These are phyloP conservation scores for Blastomyces emzantsi DNA, from an alignment of 2,329 filamentous ascomycete genomes.

Conservation along the genomic window DNA sequence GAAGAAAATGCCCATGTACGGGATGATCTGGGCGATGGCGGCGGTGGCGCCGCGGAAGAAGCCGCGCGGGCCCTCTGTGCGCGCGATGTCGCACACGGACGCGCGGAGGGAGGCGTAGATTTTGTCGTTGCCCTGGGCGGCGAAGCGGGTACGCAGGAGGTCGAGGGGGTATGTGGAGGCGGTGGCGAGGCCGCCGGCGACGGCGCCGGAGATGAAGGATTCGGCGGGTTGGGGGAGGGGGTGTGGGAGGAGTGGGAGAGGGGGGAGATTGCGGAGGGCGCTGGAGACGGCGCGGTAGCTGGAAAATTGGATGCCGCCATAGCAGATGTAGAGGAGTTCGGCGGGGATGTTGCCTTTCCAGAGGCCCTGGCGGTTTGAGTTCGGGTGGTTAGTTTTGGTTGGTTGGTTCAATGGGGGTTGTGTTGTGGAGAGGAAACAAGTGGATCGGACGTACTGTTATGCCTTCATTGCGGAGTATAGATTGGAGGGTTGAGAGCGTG, in stretches of 20 bases:
- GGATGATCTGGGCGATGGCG: slow-evolving; percentile 77
- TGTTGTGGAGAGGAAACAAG: too few species aligned
- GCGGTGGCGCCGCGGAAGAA: slow-evolving; percentile 85
- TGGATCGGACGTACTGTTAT: slow-evolving; percentile 46
- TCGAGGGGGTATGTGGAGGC: slow-evolving; percentile 85
- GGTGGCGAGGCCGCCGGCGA: slow-evolving; percentile 74
- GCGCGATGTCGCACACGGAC: slow-evolving; percentile 63
- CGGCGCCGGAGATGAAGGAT: slow-evolving; percentile 74
- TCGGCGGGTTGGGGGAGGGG: slow-evolving; percentile 58
- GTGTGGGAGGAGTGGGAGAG: slow-evolving; percentile 24
- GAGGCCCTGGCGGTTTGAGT: slow-evolving; percentile 45
- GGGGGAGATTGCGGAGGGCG: slow-evolving; percentile 49
- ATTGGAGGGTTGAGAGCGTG: slow-evolving; percentile 62
- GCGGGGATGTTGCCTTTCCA: slow-evolving; percentile 99
- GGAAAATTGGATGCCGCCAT: slow-evolving; percentile 82
- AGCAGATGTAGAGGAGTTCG: slow-evolving; percentile 87
- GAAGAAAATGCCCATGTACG: slow-evolving; percentile 97
- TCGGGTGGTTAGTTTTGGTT: not conserved
- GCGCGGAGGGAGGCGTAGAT: slow-evolving; percentile 66
- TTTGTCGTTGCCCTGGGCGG: slow-evolving; percentile 74
- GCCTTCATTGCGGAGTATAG: slow-evolving; percentile 74
- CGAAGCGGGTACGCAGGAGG: slow-evolving; percentile 85
- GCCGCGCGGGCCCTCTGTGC: slow-evolving; percentile 63
- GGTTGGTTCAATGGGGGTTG: not conserved
- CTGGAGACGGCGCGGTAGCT: slow-evolving; percentile 69